Evolutionary conservation across 2,329 filamentous ascomycete genomes (phyloP), one percentile per base, ranked within the genome.

Genomic region (Ophiostoma piceae): DNA sequence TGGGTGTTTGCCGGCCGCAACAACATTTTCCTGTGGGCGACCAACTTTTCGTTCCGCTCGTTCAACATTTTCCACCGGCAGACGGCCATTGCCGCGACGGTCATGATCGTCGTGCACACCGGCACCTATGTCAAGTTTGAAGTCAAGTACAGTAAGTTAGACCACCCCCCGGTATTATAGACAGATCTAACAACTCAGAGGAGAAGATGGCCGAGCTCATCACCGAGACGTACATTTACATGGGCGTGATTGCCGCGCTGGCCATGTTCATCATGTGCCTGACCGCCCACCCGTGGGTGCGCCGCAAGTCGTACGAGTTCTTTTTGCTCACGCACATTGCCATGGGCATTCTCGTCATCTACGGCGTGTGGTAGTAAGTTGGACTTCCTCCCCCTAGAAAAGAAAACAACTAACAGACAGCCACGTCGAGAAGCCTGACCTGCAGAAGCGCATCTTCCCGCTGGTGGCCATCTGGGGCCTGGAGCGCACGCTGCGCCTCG

Each of bases 31-130:
- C 79, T 90, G 68, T 89, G 86, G 87, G 75, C 87, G 0, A 91
- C 89, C 0, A 88, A 88, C 0, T 91, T 88, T 87, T 86, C 85
- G 12, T 90, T 88, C 75, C 82, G 83, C 1, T 88, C 86, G 0
- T 91, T 88, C 74, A 90, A 87, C 73, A 82, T 86, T 37, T 90
- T 90, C 69, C 89, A 91, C 76, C 84, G 89, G 0, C 88, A 87
- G 81, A 80, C 89, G 5, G 88, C 89, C 0, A 81, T 88, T 26
- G 81, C 90, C 1, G 83, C 87, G 7, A 88, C 87, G 0, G 67
- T 87, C 0, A 83, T 90, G 73, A 88, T 86, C 1, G 80, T 90
- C 1, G 75, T 88, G 0, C 89, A 92, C 74, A 88, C 87, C 0
- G 71, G 88, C 0, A 82, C 83, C 0, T 91, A 89, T 71, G 82